Percentiles rank a stretch among this genome's conserved stretches.
phyloP scores from a whole-genome alignment of 768 basidiomycete species.

The Neoboletus magnificus region DNA sequence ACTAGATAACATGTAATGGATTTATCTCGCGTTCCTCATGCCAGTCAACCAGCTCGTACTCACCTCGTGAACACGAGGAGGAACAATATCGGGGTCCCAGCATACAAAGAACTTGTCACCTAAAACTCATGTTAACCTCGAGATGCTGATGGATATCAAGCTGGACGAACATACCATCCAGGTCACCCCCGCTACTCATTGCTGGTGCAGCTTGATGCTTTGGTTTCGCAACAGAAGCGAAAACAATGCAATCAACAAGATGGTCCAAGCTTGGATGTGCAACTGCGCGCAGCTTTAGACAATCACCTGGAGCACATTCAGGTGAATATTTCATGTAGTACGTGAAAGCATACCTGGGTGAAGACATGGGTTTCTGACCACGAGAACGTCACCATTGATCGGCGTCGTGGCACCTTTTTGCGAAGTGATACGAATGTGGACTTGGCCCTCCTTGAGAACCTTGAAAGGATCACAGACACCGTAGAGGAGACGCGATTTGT shows the following conservation, averaged over 20 bases:
- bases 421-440: constrained; percentile 56
- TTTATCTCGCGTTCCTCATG: not conserved
- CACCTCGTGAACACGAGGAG: constrained; percentile 52
- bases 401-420: constrained; percentile 52
- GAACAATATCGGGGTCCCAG: constrained; percentile 65
- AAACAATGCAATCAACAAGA: constrained; percentile 65
- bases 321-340: not conserved
- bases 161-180: constrained; percentile 42
- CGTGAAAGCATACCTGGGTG: constrained; percentile 48
- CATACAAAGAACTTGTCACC: constrained; percentile 69
- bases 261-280: constrained; percentile 48
- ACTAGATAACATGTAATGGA: constrained; percentile 32
- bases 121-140: constrained; percentile 12
- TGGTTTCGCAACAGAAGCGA: constrained; percentile 53
- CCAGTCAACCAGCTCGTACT: not conserved
- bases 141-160: not conserved
- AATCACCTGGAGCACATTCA: constrained; percentile 44
- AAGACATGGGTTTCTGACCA: constrained; percentile 67
- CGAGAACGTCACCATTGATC: constrained; percentile 58
- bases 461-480: constrained; percentile 68
- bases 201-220: constrained; percentile 62
- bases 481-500: constrained; percentile 58
- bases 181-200: constrained; percentile 68
- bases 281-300: constrained; percentile 60
- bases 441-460: constrained; percentile 60